These are phyloP conservation scores for Actinomucor elegans DNA, from an alignment of 371 early-diverging fungal species.

Conservation along the genomic window DNA sequence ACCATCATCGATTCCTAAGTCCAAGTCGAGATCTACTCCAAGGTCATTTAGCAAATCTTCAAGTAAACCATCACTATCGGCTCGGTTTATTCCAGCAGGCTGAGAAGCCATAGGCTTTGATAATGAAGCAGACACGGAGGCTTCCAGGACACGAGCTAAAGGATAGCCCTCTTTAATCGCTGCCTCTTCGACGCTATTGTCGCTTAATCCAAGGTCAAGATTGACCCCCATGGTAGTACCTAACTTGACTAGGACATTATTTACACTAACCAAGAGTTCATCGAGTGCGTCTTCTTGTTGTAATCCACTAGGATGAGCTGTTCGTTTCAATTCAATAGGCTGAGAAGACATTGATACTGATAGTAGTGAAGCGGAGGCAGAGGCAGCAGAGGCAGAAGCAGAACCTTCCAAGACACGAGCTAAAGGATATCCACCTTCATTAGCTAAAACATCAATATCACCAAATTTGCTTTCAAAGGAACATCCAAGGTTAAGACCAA, in stretches of 20 bases:
- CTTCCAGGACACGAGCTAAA: not conserved
- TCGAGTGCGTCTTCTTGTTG: not conserved
- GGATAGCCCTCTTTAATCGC: not conserved
- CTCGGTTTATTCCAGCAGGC: not conserved
- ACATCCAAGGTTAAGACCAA: too few relatives aligned
- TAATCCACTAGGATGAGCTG: too few relatives aligned
- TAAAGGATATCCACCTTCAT: not conserved
- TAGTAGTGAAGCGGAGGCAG: not conserved
- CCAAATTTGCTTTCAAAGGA: too few relatives aligned
- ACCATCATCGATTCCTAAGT: too few relatives aligned
- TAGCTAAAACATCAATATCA: too few relatives aligned
- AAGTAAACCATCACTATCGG: not conserved
- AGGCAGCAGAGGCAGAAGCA: not conserved
- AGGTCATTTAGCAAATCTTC: not conserved
- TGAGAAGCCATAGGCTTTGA: not conserved
- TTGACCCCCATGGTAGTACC: too few relatives aligned
- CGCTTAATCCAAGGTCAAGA: too few relatives aligned
- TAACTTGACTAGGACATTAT: too few relatives aligned
- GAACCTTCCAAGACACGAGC: not conserved
- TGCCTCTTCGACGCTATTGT: too few relatives aligned
- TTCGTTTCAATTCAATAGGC: not conserved
- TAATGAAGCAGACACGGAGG: not conserved
- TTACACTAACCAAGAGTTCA: too few relatives aligned
- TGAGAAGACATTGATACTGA: not conserved
- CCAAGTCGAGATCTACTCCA: too few relatives aligned